A percentile compares a stretch with the other conserved stretches of the same genome.
Conservation (phyloP, 768 basidiomycete genomes). For the Trametes villosa region DNA sequence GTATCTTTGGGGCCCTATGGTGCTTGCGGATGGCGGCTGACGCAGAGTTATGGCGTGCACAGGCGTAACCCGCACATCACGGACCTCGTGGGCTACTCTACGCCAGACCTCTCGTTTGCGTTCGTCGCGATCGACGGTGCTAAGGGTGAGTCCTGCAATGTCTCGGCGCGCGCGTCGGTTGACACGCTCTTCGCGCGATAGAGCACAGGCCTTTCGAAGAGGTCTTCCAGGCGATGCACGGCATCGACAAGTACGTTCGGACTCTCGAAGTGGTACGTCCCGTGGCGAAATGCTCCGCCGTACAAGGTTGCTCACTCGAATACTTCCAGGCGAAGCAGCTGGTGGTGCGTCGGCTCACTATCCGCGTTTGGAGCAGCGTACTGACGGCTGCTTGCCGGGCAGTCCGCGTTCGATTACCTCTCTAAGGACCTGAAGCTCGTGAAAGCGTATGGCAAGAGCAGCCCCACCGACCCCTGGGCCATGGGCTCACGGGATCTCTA, state of each 20-base stretch:
- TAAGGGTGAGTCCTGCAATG: not conserved
- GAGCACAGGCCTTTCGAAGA: not conserved
- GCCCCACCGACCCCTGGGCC: not conserved
- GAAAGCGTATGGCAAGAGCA: too few species aligned
- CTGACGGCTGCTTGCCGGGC: not conserved
- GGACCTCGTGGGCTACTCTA: not conserved
- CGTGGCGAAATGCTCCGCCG: not conserved
- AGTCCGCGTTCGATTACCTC: not conserved
- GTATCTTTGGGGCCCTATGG: not conserved
- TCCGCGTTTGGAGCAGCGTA: not conserved
- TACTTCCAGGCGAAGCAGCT: not conserved
- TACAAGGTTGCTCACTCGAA: not conserved
- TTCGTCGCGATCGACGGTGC: constrained; percentile 1
- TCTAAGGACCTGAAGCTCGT: not conserved
- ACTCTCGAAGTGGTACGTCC: not conserved
- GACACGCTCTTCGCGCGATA: not conserved
- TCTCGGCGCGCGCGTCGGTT: not conserved
- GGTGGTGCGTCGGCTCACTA: not conserved
- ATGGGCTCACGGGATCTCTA: not conserved
- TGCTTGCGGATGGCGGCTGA: too few species aligned
- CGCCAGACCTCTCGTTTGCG: not conserved
- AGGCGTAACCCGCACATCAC: constrained; percentile 3
- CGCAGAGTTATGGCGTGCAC: not conserved
- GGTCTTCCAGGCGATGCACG: not conserved
- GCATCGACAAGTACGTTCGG: not conserved